Conservation (phyloP, 371 early-diverging fungal species). For the Syncephalastrum contaminatum region DNA sequence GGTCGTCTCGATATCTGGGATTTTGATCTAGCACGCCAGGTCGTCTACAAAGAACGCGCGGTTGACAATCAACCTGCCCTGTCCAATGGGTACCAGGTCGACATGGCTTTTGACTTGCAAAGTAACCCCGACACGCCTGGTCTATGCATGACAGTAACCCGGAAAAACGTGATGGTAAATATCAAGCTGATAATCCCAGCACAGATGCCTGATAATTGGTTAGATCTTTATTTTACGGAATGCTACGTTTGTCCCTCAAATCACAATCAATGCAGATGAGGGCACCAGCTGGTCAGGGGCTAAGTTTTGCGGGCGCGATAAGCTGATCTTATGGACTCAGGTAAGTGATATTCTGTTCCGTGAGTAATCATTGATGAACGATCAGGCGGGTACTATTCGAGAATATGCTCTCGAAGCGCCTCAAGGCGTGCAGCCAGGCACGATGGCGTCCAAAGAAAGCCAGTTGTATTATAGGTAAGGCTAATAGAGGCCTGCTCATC, state of each 20-base stretch:
- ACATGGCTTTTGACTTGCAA: conserved; percentile 26
- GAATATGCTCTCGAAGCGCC: conserved; percentile 31
- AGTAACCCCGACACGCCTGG: conserved; percentile 19
- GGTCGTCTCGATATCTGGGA: conserved; percentile 51
- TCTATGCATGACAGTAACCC: conserved; percentile 34
- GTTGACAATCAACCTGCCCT: conserved; percentile 13
- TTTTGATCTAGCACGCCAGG: conserved; percentile 42
- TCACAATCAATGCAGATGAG: conserved; percentile 24
- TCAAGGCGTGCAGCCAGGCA: conserved; percentile 17
- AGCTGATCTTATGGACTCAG: conserved; percentile 28
- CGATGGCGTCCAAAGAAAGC: conserved; percentile 16
- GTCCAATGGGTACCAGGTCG: conserved; percentile 1
- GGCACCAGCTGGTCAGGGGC: conserved; percentile 35
- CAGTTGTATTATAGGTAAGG: conserved; percentile 35
- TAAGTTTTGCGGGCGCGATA: conserved; percentile 26
- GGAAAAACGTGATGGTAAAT: conserved; percentile 31
- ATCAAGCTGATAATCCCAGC: not conserved
- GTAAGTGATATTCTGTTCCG: conserved; percentile 10
- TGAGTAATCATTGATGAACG: not conserved
- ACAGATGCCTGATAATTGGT: not conserved
- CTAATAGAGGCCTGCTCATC: too few relatives aligned
- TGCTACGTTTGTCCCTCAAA: conserved; percentile 27
- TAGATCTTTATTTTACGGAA: conserved; percentile 29
- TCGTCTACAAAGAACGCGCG: conserved; percentile 37
- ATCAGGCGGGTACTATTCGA: conserved; percentile 34